Conservation (phyloP, 495 filamentous ascomycete genomes). For the Hypomontagnella monticulosa region DNA sequence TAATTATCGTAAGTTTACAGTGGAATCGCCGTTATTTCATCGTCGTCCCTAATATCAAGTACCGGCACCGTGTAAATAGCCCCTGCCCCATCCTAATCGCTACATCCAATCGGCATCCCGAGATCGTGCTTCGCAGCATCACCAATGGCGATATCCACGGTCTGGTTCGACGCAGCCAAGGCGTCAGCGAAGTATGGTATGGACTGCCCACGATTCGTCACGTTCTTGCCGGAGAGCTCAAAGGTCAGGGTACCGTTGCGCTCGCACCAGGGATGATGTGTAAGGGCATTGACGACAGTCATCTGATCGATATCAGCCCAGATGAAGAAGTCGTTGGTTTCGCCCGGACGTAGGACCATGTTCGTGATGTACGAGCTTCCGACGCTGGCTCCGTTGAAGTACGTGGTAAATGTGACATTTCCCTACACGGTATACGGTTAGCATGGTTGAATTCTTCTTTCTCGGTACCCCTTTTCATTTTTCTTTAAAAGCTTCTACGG, state of each 20-base stretch:
- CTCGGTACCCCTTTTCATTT: background rate
- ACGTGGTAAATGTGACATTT: slow-evolving; percentile 70
- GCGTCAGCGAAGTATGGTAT: slow-evolving; percentile 69
- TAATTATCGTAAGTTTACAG: too few species aligned
- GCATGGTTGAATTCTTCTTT: background rate
- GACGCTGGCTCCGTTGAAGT: slow-evolving; percentile 59
- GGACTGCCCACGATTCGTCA: slow-evolving; percentile 65
- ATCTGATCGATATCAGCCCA: slow-evolving; percentile 61
- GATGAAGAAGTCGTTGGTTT: slow-evolving; percentile 63
- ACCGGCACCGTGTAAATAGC: too few species aligned
- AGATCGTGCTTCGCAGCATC: slow-evolving; percentile 26
- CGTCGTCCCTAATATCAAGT: too few species aligned
- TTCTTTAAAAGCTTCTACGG: background rate
- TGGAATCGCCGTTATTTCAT: too few species aligned
- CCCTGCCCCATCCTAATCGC: background rate
- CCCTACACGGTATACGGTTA: slow-evolving; percentile 58
- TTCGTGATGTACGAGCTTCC: slow-evolving; percentile 67
- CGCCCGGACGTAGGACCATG: slow-evolving; percentile 67
- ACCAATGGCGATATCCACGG: slow-evolving; percentile 50
- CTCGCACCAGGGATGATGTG: slow-evolving; percentile 54
- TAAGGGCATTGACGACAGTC: slow-evolving; percentile 56
- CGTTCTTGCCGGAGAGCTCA: slow-evolving; percentile 65
- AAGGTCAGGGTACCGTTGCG: slow-evolving; percentile 66
- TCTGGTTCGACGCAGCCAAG: slow-evolving; percentile 49
- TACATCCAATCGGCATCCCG: slow-evolving; percentile 6